Evolutionary conservation across 2,329 filamentous ascomycete species (phyloP), one percentile per base, ranked within the genome.

Genomic region (Colletotrichum sojae): DNA sequence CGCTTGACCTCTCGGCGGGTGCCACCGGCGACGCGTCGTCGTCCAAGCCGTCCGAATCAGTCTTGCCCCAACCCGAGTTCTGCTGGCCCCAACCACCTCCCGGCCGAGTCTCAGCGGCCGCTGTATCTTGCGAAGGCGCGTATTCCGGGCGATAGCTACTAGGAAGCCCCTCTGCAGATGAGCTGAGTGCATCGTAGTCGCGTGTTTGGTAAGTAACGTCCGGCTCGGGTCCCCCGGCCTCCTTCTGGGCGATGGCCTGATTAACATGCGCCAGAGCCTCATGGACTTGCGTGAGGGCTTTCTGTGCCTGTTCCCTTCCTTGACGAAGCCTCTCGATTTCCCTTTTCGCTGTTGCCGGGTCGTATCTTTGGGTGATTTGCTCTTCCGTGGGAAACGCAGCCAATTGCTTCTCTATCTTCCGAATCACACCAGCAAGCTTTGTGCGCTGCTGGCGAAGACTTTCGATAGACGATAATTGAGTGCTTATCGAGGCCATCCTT

Each of bases 1-100:
- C n/a, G n/a, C 4, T 40, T 2, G 46, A 61, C 36, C 57, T 76
- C 31, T 49, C 20, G 73, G 20, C 73, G 71, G 77, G 52, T 8
- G 83, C 76, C 12, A 84, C 71, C 25, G 84, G 84, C 1, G 84
- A 86, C 45, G 81, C 83, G 63, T 85, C 83, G 5, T 79, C 75
- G 20, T 74, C 68, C 43, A 46, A 36, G 53, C 76, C 65, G 46
- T 69, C 66, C n/a, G 52, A 61, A 15, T 51, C 52, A 9, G 31
- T 25, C 31, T 49, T 54, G 39, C 51, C 58, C 55, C 67, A 61
- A 43, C 51, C 57, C 16, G 55, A 39, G 52, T 16, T 45, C 27
- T 67, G 63, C 25, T 61, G 49, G 16, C 56, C 63, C 57, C 67
- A 62, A 12, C 51, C 55, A 46, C 67, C 57, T 16, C 51, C 63